Percentiles rank a stretch among this genome's conserved stretches.
phyloP scores from a whole-genome alignment of 169 alveolate genomes.

The Babesia ovata region DNA sequence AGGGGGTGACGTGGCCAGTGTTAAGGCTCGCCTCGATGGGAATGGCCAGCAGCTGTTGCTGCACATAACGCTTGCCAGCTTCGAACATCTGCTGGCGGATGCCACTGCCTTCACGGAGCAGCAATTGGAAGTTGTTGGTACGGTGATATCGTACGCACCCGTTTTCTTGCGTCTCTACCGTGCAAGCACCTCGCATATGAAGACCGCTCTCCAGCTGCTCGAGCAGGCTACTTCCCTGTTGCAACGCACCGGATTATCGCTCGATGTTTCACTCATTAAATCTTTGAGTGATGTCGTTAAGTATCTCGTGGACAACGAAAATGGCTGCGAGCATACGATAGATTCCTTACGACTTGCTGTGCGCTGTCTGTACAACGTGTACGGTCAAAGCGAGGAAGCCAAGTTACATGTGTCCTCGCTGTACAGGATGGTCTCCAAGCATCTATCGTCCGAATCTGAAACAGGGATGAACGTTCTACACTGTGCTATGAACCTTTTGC shows the following conservation, averaged over 20 bases:
- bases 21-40: constrained; percentile 9
- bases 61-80: constrained; percentile 21
- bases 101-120: neutral
- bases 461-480: neutral
- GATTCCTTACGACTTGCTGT: constrained; percentile 5
- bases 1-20: constrained; percentile 17
- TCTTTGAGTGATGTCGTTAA: neutral
- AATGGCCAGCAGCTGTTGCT: constrained; percentile 29
- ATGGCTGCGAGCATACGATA: neutral
- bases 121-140: constrained; percentile 13
- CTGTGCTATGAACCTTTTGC: constrained; percentile 16
- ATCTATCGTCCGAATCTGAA: neutral
- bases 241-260: neutral
- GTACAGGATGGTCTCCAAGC: neutral
- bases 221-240: constrained; percentile 7
- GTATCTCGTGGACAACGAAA: neutral
- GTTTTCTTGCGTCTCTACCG: constrained; percentile 6
- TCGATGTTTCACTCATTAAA: neutral
- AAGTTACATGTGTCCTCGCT: neutral
- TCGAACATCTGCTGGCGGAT: constrained; percentile 12
- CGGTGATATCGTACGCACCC: constrained; percentile 6
- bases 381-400: neutral
- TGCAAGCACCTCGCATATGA: constrained; percentile 10
- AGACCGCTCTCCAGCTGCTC: constrained; percentile 12
- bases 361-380: constrained; percentile 19